A percentile compares a stretch with the other conserved stretches of the same genome.
Conservation (phyloP, 2,329 filamentous ascomycete species). For the Colletotrichum tamarilloi region DNA sequence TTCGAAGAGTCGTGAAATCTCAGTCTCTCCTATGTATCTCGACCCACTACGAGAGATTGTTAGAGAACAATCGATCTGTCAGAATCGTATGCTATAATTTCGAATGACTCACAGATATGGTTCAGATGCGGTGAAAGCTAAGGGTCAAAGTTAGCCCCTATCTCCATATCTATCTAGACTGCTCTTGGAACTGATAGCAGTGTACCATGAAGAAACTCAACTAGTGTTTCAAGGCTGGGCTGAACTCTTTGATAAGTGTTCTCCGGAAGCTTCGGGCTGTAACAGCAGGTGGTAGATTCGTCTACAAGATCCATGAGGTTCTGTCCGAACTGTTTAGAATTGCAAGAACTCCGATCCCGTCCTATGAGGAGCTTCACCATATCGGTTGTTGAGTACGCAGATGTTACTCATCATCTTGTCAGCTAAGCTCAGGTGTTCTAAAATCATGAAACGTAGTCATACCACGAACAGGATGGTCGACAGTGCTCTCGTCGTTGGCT, state of each 20-base stretch:
- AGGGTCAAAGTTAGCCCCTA: not conserved
- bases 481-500: not conserved
- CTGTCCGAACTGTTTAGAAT: not conserved
- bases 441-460: not conserved
- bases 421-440: not conserved
- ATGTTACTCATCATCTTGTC: not conserved
- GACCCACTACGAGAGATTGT: not conserved
- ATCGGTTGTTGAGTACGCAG: not conserved
- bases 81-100: not conserved
- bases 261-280: not conserved
- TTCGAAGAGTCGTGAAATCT: not conserved
- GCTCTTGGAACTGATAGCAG: not conserved
- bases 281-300: not conserved
- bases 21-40: not conserved
- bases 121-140: not conserved
- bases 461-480: not conserved
- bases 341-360: not conserved
- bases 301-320: not conserved
- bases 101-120: not conserved
- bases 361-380: not conserved
- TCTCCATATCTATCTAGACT: not conserved
- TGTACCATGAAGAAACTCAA: not conserved
- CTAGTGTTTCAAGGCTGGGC: not conserved
- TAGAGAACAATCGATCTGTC: not conserved
- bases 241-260: not conserved